A percentile compares a stretch with the other conserved stretches of the same genome.
These are phyloP conservation scores for Coprinopsis cinerea DNA, from an alignment of 768 basidiomycete species.

Conservation along the genomic window DNA sequence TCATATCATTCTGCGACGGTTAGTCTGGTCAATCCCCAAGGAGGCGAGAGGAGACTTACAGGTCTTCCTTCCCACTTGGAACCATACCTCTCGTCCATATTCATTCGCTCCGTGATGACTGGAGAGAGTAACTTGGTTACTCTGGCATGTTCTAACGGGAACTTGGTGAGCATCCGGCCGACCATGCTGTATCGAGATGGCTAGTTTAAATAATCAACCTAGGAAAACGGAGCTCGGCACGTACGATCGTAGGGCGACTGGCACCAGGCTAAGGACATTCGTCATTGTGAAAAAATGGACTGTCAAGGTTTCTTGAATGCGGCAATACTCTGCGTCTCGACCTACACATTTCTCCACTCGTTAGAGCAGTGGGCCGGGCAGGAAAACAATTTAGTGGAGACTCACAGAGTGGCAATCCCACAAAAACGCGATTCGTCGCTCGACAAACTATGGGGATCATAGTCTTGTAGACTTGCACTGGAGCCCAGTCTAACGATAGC, in stretches of 20 bases:
- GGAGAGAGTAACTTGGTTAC: constrained; percentile 14
- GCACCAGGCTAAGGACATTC: constrained; percentile 29
- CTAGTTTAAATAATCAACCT: not conserved
- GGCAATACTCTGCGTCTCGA: constrained; percentile 32
- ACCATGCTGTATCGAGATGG: constrained; percentile 11
- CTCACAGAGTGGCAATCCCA: constrained; percentile 41
- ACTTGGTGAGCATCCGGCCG: constrained; percentile 10
- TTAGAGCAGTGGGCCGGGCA: not conserved
- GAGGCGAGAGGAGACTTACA: constrained; percentile 1
- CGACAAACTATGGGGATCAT: constrained; percentile 30
- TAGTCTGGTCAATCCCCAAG: not conserved
- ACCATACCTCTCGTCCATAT: constrained; percentile 2
- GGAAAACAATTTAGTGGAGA: not conserved
- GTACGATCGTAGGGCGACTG: constrained; percentile 37
- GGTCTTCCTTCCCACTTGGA: constrained; percentile 11
- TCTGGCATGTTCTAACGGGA: not conserved
- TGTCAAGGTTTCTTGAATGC: constrained; percentile 28
- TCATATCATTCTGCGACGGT: constrained; percentile 29
- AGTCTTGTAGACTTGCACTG: constrained; percentile 15
- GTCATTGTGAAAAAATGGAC: constrained; percentile 26
- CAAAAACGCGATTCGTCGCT: constrained; percentile 37
- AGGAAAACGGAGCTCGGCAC: constrained; percentile 5
- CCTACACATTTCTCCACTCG: constrained; percentile 22
- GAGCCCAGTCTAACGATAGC: not conserved
- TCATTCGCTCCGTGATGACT: constrained; percentile 9